These are phyloP conservation scores for Saccharomycopsis phalli DNA, from an alignment of 1,139 yeast genomes.

Conservation along the genomic window DNA sequence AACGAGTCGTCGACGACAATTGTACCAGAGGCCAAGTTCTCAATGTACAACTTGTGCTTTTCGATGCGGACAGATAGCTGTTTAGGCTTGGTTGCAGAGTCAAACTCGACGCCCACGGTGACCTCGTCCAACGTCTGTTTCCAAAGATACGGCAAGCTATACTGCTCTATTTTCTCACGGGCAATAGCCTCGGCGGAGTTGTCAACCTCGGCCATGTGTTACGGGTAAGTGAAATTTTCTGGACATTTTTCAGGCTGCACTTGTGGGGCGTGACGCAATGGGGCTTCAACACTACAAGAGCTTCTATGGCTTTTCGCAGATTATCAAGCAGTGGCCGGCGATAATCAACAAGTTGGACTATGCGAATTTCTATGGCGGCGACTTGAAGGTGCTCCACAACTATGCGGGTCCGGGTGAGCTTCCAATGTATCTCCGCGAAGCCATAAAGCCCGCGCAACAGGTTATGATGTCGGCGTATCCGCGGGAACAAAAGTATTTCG, in stretches of 20 bases:
- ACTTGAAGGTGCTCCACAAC: conserved; percentile 46
- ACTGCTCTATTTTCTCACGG: conserved; percentile 23
- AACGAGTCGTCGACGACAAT: conserved; percentile 27
- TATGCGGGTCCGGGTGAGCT: conserved; percentile 51
- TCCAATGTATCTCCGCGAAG: conserved; percentile 28
- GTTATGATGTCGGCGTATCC: conserved; percentile 30
- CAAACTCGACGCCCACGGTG: conserved; percentile 29
- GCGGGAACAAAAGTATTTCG: background rate
- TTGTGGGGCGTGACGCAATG: no score
- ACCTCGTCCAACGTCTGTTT: conserved; percentile 35
- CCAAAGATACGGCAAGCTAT: conserved; percentile 29
- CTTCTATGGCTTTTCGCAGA: background rate
- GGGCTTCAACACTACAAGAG: no score
- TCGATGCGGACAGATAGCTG: conserved; percentile 27
- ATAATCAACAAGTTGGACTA: background rate
- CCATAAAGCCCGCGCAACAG: conserved; percentile 9
- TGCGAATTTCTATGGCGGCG: background rate
- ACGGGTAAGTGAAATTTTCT: no score
- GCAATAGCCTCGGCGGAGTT: conserved; percentile 20
- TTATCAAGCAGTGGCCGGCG: background rate
- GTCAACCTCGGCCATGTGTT: conserved; percentile 8
- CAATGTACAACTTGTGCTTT: conserved; percentile 24
- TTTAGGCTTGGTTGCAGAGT: conserved; percentile 31
- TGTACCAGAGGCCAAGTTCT: conserved; percentile 24
- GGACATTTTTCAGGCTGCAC: no score